Percentiles rank a stretch among this genome's conserved stretches.
Conservation (phyloP, 805 yeast species). For the Candida qinlingensis region DNA sequence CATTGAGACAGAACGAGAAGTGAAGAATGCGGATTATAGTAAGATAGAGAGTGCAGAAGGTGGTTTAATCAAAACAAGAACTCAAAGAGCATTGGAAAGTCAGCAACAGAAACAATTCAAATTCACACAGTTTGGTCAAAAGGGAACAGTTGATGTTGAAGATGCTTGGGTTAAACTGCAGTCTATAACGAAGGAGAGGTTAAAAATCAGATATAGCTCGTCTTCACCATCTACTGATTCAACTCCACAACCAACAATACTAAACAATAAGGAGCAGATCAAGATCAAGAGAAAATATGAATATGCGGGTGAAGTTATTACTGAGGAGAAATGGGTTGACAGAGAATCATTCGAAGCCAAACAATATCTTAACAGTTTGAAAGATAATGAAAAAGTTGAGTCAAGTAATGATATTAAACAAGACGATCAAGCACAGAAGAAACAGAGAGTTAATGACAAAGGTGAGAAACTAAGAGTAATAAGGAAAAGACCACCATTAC, state of each 20-base stretch:
- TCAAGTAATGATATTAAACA: slow-evolving; percentile 13
- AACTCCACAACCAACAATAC: slow-evolving; percentile 8
- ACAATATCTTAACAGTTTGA: slow-evolving; percentile 62
- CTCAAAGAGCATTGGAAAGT: slow-evolving; percentile 47
- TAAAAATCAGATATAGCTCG: slow-evolving; percentile 20
- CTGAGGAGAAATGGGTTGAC: slow-evolving; percentile 76
- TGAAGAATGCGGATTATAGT: slow-evolving; percentile 34
- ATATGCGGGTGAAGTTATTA: slow-evolving; percentile 81
- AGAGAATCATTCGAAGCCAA: slow-evolving; percentile 80
- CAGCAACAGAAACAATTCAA: slow-evolving; percentile 22
- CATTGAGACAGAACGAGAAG: slow-evolving; percentile 31
- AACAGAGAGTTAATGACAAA: slow-evolving; percentile 16
- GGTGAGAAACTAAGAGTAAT: slow-evolving; percentile 44
- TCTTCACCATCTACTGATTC: slow-evolving; percentile 6
- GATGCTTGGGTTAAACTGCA: slow-evolving; percentile 54
- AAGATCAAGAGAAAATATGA: slow-evolving; percentile 73
- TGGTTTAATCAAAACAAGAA: slow-evolving; percentile 68
- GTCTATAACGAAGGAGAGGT: slow-evolving; percentile 24
- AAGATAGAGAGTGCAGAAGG: slow-evolving; percentile 51
- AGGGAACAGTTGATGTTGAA: slow-evolving; percentile 39
- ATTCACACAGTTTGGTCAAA: slow-evolving; percentile 6
- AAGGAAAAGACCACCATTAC: slow-evolving; percentile 65
- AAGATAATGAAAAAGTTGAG: slow-evolving; percentile 25
- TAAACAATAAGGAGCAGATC: slow-evolving; percentile 40
- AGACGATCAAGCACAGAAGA: slow-evolving; percentile 5